A percentile compares a stretch with the other conserved stretches of the same genome.
Evolutionary conservation across 805 yeast species (phyloP).

Genomic region (Brettanomyces sp.): DNA sequence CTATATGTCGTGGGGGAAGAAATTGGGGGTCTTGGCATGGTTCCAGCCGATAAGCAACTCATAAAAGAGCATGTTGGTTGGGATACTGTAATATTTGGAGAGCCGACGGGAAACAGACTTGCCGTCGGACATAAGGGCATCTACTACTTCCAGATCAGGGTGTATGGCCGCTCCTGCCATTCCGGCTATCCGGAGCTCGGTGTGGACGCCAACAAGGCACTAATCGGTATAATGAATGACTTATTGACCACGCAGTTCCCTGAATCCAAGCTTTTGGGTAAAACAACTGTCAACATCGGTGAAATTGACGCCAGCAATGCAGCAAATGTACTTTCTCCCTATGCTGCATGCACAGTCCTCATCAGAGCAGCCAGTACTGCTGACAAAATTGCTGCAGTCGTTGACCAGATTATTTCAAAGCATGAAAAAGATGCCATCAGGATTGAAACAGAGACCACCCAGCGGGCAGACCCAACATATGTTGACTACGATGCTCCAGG

Average conservation of each 20-base stretch:
- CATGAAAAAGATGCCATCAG: slow-evolving; percentile 13
- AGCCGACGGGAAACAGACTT: slow-evolving; percentile 61
- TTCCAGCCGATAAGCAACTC: slow-evolving; percentile 28
- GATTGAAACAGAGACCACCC: slow-evolving; percentile 7
- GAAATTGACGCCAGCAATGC: slow-evolving; percentile 53
- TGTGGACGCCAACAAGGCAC: slow-evolving; percentile 47
- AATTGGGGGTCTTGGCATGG: slow-evolving; percentile 58
- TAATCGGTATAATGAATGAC: slow-evolving; percentile 41
- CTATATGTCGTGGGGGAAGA: slow-evolving; percentile 69
- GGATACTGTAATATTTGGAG: slow-evolving; percentile 62
- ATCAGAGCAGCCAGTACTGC: slow-evolving; percentile 46
- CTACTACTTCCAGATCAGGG: slow-evolving; percentile 31
- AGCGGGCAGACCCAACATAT: slow-evolving; percentile 30
- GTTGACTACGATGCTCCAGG: slow-evolving; percentile 58
- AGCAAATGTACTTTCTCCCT: slow-evolving; percentile 54
- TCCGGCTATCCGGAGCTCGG: slow-evolving; percentile 68
- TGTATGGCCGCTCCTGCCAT: slow-evolving; percentile 53
- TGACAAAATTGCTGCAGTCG: slow-evolving; percentile 26
- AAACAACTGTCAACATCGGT: slow-evolving; percentile 56
- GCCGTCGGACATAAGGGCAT: slow-evolving; percentile 67
- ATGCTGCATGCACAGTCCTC: slow-evolving; percentile 38
- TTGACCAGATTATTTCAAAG: slow-evolving; percentile 25
- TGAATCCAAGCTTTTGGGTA: slow-evolving; percentile 42
- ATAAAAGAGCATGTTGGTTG: slow-evolving; percentile 30
- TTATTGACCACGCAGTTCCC: slow-evolving; percentile 40